Conservation (phyloP, 176 grass and related monocot species). For the Triticum turgidum region DNA sequence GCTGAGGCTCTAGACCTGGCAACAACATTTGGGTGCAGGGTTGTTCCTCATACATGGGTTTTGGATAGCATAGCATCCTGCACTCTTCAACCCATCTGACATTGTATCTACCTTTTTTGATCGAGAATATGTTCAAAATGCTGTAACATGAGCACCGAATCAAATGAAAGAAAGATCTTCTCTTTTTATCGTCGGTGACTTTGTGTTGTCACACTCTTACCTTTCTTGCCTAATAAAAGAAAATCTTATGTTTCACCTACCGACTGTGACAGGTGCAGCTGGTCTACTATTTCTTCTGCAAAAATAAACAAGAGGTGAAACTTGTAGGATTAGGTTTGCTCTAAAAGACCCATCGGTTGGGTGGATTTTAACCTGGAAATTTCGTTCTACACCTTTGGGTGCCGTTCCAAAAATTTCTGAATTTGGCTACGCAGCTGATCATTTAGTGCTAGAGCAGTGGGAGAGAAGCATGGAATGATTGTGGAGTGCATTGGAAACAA, state of each 20-base stretch:
- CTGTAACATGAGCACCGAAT: conserved; percentile 6
- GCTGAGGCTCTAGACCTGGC: conserved; percentile 70
- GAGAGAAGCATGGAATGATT: conserved; percentile 66
- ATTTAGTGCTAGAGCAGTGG: conserved; percentile 4
- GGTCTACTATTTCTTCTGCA: neutral
- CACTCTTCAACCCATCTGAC: conserved; percentile 34
- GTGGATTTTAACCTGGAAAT: neutral
- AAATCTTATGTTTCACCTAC: conserved; percentile 23
- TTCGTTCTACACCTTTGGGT: neutral
- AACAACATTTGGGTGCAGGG: conserved; percentile 39
- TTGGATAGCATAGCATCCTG: conserved; percentile 88
- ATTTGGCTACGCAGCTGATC: neutral
- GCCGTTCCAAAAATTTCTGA: neutral
- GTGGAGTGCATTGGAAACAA: conserved; percentile 88
- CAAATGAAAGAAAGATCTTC: neutral
- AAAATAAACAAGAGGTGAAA: neutral
- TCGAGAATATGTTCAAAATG: neutral
- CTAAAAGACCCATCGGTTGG: too few species aligned
- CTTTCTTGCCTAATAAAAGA: neutral
- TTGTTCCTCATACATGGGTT: conserved; percentile 87
- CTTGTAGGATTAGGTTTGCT: neutral
- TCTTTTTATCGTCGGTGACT: neutral
- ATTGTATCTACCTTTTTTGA: neutral
- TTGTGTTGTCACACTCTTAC: conserved; percentile 4
- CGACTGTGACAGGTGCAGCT: neutral